Conservation (phyloP, 352 stramenopile genomes). For the Pythium sukuiense region DNA sequence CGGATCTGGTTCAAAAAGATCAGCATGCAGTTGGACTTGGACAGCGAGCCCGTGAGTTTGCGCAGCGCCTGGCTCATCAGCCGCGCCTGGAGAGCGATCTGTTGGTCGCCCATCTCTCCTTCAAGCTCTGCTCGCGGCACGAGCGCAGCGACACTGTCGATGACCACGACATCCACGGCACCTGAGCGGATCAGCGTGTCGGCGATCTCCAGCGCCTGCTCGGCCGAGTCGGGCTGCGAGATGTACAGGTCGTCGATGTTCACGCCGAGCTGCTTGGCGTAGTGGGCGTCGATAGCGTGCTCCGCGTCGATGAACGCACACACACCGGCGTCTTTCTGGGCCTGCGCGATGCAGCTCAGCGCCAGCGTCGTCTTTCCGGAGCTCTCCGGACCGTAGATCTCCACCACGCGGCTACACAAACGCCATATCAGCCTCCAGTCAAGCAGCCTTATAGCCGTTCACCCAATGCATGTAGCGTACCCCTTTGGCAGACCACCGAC, state of each 20-base stretch:
- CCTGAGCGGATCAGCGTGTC: constrained; percentile 96
- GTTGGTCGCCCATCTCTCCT: constrained; percentile 94
- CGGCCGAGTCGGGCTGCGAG: constrained; percentile 96
- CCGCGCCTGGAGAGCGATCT: constrained; percentile 97
- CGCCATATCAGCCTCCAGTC: background rate
- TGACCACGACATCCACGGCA: constrained; percentile 97
- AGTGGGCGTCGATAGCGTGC: constrained; percentile 97
- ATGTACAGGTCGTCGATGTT: constrained; percentile 97
- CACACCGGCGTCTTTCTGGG: constrained; percentile 92
- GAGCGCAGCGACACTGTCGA: constrained; percentile 97
- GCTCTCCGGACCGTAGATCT: constrained; percentile 99
- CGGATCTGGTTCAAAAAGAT: constrained; percentile 99
- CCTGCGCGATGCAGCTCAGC: constrained; percentile 95
- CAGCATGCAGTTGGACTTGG: constrained; percentile 95
- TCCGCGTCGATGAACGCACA: constrained; percentile 99
- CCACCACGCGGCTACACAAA: constrained; percentile 89
- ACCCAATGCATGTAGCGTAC: constrained; percentile 29
- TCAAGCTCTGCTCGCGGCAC: constrained; percentile 96
- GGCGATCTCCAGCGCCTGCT: constrained; percentile 98
- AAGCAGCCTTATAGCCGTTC: background rate
- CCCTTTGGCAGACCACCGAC: constrained; percentile 94
- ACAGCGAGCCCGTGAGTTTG: constrained; percentile 96
- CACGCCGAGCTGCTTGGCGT: constrained; percentile 92
- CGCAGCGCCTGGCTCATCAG: constrained; percentile 97
- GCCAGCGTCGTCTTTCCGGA: constrained; percentile 98